phyloP scores from a whole-genome alignment of 345 rosid genomes.

The Pelargonium nanum region DNA sequence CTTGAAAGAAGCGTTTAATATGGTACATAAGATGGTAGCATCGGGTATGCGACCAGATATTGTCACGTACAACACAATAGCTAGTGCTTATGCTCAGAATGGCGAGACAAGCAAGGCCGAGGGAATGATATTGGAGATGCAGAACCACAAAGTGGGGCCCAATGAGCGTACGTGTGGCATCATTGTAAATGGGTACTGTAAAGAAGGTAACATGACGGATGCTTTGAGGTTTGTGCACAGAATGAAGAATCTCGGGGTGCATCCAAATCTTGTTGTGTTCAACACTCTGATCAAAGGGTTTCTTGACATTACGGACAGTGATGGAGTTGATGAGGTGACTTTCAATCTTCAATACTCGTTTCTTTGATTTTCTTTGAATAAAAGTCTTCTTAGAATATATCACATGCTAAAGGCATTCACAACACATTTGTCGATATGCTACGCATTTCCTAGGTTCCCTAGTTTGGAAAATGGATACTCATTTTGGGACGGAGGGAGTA shows the following conservation, averaged over 20 bases:
- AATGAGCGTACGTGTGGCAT: slow-evolving; percentile 79
- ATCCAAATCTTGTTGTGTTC: slow-evolving; percentile 74
- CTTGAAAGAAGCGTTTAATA: slow-evolving; percentile 68
- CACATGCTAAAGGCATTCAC: too few species aligned
- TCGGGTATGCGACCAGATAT: slow-evolving; percentile 64
- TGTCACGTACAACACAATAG: slow-evolving; percentile 74
- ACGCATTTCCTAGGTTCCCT: too few species aligned
- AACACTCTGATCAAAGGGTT: slow-evolving; percentile 81
- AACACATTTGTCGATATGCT: too few species aligned
- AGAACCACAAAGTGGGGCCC: slow-evolving; percentile 45
- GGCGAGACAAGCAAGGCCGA: slow-evolving; percentile 61
- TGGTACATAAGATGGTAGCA: slow-evolving; percentile 56
- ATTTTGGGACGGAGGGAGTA: too few species aligned
- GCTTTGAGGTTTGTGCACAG: slow-evolving; percentile 63
- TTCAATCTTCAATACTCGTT: slow-evolving; percentile 1
- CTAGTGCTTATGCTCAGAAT: slow-evolving; percentile 56
- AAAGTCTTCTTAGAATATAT: too few species aligned
- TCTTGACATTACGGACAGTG: slow-evolving; percentile 42
- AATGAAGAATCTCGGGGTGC: slow-evolving; percentile 77
- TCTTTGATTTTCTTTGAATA: not conserved
- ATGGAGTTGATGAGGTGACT: slow-evolving; percentile 77
- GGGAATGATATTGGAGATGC: slow-evolving; percentile 65
- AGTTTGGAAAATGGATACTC: too few species aligned
- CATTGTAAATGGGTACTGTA: slow-evolving; percentile 68
- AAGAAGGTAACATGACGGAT: slow-evolving; percentile 70